A percentile compares a stretch with the other conserved stretches of the same genome.
These are phyloP conservation scores for Globisporangium irregulare DNA, from an alignment of 352 stramenopile species.

Conservation along the genomic window DNA sequence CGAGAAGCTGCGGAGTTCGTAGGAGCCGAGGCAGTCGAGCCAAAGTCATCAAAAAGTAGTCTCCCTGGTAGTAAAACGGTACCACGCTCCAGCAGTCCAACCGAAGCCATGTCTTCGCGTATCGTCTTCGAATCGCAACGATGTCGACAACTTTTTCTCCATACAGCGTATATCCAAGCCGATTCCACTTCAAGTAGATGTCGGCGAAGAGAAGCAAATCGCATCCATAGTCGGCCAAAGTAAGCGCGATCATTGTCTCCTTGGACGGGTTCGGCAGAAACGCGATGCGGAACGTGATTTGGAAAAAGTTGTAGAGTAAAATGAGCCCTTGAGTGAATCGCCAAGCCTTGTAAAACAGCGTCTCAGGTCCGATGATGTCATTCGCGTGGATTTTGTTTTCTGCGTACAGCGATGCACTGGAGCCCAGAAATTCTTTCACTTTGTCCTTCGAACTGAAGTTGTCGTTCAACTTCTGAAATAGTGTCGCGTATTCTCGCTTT, in stretches of 20 bases:
- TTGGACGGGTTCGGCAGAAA: conserved; percentile 32
- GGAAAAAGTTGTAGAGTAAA: conserved; percentile 53
- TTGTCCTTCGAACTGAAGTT: conserved; percentile 58
- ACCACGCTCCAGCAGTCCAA: conserved; percentile 39
- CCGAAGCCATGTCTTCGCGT: conserved; percentile 26
- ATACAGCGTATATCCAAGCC: conserved; percentile 38
- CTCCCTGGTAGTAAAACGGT: conserved; percentile 34
- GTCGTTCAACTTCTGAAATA: conserved; percentile 25
- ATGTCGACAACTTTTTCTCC: conserved; percentile 41
- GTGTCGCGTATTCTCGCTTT: conserved; percentile 12
- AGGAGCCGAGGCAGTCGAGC: conserved; percentile 20
- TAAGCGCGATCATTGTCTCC: conserved; percentile 29
- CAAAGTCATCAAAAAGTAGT: conserved; percentile 22
- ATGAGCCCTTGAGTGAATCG: conserved; percentile 21
- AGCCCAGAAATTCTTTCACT: conserved; percentile 37
- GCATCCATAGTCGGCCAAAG: conserved; percentile 33
- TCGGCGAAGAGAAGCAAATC: conserved; percentile 39
- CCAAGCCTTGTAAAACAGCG: conserved; percentile 15
- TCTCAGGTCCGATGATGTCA: conserved; percentile 20
- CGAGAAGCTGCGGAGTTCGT: conserved; percentile 18
- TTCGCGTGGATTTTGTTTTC: conserved; percentile 34
- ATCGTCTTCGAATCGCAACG: conserved; percentile 29
- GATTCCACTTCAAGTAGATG: conserved; percentile 38
- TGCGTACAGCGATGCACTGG: conserved; percentile 41
- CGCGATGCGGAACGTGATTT: conserved; percentile 45